A percentile compares a stretch with the other conserved stretches of the same genome.
Conservation (phyloP, 176 grass and related monocot species). For the Themeda triandra region DNA sequence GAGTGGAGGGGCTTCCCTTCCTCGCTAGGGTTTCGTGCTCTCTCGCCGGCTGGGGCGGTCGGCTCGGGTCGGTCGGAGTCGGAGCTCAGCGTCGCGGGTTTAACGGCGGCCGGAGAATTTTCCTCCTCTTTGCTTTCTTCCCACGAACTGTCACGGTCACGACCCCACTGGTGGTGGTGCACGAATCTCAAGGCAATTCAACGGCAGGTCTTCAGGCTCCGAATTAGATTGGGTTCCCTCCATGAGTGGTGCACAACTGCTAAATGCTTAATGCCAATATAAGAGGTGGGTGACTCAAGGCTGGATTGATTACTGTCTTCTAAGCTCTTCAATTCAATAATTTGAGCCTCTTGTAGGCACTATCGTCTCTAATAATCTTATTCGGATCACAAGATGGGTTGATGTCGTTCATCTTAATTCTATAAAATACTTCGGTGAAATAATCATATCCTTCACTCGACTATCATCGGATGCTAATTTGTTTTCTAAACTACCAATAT, state of each 20-base stretch:
- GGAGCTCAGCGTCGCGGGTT: constrained; percentile 1
- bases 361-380: too few relatives aligned
- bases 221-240: background rate
- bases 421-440: too few relatives aligned
- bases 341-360: too few relatives aligned
- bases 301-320: too few relatives aligned
- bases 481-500: too few relatives aligned
- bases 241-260: background rate
- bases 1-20: background rate
- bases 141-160: too few relatives aligned
- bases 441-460: too few relatives aligned
- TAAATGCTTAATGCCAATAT: background rate
- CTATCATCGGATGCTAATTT: too few relatives aligned
- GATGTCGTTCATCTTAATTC: too few relatives aligned
- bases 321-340: too few relatives aligned
- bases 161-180: background rate
- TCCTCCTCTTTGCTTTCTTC: background rate
- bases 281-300: too few relatives aligned
- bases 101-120: constrained; percentile 4
- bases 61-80: background rate
- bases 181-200: background rate
- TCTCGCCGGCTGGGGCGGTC: background rate
- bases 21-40: constrained; percentile 14
- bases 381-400: too few relatives aligned
- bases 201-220: background rate